Evolutionary conservation across 2,329 filamentous ascomycete species (phyloP).

Genomic region (Colletotrichum karsti): DNA sequence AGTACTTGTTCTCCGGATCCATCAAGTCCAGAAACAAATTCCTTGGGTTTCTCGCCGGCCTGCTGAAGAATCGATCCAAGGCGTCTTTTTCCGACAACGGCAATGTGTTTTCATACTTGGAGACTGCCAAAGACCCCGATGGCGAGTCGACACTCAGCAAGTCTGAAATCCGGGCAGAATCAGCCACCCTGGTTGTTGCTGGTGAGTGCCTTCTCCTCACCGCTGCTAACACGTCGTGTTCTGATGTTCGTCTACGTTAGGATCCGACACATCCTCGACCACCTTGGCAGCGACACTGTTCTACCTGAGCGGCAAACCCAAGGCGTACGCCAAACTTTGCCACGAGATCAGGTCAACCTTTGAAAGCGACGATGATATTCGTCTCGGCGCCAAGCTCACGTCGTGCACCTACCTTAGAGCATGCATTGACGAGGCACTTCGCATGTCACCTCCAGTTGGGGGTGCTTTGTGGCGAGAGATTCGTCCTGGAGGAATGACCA

Average conservation of each 20-base stretch:
- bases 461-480: constrained; percentile 29
- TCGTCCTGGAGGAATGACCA: constrained; percentile 6
- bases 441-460: constrained; percentile 29
- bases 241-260: constrained; percentile 21
- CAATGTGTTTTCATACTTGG: constrained; percentile 56
- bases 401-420: constrained; percentile 49
- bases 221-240: background rate
- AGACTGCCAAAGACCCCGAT: constrained; percentile 54
- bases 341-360: constrained; percentile 44
- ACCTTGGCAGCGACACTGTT: constrained; percentile 45
- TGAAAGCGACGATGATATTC: constrained; percentile 43
- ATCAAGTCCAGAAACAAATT: constrained; percentile 7
- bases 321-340: constrained; percentile 37
- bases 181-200: constrained; percentile 45
- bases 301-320: constrained; percentile 45
- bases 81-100: constrained; percentile 42
- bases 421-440: constrained; percentile 43
- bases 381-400: constrained; percentile 39
- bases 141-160: constrained; percentile 50
- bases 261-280: constrained; percentile 49
- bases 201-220: constrained; percentile 8
- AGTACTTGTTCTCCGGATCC: background rate
- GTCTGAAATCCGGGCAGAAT: constrained; percentile 45
- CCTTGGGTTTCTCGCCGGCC: constrained; percentile 10
- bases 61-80: constrained; percentile 26